These are phyloP conservation scores for Tetrahymena thermophila DNA, from an alignment of 73 alveolate genomes.

Conservation along the genomic window DNA sequence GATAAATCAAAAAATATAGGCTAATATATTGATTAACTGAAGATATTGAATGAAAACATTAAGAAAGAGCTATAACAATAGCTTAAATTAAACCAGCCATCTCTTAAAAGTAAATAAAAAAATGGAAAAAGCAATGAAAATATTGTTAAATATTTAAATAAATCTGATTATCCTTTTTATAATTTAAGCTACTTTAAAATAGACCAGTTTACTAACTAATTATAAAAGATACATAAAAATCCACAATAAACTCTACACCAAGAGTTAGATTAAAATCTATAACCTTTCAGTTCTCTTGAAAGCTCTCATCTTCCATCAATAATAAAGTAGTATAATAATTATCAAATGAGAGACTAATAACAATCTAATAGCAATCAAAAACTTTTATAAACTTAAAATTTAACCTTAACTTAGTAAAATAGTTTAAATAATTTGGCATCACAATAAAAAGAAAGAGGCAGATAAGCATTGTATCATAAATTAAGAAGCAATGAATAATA, in stretches of 20 bases:
- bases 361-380: not conserved
- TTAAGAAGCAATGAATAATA: no score
- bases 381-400: not conserved
- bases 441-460: no score
- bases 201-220: not conserved
- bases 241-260: not conserved
- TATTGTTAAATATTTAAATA: not conserved
- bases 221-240: not conserved
- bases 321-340: not conserved
- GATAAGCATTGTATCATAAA: no score
- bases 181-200: not conserved
- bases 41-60: not conserved
- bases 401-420: no score
- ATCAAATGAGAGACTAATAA: not conserved
- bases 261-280: not conserved
- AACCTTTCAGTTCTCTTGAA: not conserved
- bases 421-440: not conserved
- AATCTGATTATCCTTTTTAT: not conserved
- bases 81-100: not conserved
- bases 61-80: not conserved
- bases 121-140: not conserved
- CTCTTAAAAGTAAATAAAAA: not conserved
- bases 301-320: not conserved
- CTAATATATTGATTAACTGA: not conserved
- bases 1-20: not conserved